Percentiles rank a stretch among this genome's conserved stretches.
These are phyloP conservation scores for Coemansia sp. DNA, from an alignment of 192 early-diverging fungal genomes.

Conservation along the genomic window DNA sequence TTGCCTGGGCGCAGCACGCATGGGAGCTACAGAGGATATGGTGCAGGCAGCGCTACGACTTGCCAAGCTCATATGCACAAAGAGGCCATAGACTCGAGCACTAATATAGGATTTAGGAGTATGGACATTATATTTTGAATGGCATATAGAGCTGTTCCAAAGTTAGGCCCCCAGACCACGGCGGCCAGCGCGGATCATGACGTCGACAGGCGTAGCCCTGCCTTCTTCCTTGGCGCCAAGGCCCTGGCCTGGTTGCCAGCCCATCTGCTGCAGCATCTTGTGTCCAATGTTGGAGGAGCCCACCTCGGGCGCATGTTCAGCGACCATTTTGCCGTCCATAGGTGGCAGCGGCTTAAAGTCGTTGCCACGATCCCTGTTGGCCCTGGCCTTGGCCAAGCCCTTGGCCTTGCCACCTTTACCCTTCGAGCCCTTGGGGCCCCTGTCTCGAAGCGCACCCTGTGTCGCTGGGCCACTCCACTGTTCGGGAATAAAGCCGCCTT, in stretches of 20 bases:
- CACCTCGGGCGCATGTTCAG: constrained; percentile 38
- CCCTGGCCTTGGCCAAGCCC: constrained; percentile 3
- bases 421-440: background rate
- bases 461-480: constrained; percentile 16
- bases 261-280: constrained; percentile 53
- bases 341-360: background rate
- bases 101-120: background rate
- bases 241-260: constrained; percentile 50
- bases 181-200: constrained; percentile 43
- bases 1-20: constrained; percentile 28
- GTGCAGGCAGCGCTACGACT: constrained; percentile 33
- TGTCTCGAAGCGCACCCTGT: background rate
- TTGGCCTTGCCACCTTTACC: constrained; percentile 4
- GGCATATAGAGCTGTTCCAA: background rate
- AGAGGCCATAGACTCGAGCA: background rate
- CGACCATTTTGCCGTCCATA: constrained; percentile 40
- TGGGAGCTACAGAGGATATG: constrained; percentile 35
- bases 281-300: constrained; percentile 51
- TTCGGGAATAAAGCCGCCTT: constrained; percentile 32
- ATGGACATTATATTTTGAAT: background rate
- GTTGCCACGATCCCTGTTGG: background rate
- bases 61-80: constrained; percentile 26
- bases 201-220: constrained; percentile 41
- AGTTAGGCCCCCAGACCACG: constrained; percentile 45
- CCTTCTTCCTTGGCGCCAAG: constrained; percentile 46